phyloP scores from a whole-genome alignment of 169 alveolate species.

The Eimeria praecox region DNA sequence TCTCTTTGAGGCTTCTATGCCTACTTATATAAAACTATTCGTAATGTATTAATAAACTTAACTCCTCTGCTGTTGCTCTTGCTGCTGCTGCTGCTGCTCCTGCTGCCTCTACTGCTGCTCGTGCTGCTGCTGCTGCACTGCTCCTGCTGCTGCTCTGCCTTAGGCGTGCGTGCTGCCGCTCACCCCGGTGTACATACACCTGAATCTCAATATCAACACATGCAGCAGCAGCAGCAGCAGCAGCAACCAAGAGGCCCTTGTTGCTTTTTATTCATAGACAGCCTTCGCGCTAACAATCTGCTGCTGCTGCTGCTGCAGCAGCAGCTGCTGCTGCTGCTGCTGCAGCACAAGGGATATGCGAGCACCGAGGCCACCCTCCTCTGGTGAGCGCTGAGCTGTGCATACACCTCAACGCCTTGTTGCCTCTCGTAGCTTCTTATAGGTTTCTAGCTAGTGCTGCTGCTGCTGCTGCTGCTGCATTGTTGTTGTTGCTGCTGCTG shows the following conservation, averaged over 20 bases:
- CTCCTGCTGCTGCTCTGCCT: slow-evolving; percentile 26
- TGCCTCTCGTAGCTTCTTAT: not conserved
- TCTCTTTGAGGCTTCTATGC: not conserved
- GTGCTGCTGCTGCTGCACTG: slow-evolving; percentile 40
- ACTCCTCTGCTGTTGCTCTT: not conserved
- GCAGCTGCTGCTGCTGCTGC: slow-evolving; percentile 29
- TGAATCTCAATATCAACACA: not conserved
- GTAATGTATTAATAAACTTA: not conserved
- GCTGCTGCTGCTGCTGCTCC: not conserved
- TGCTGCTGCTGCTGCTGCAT: not conserved
- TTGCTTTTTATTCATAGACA: not conserved
- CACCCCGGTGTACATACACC: not conserved
- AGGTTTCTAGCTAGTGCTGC: not conserved
- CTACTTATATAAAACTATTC: no score
- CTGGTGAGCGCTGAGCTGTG: not conserved
- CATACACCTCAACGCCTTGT: not conserved
- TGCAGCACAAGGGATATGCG: slow-evolving; percentile 5
- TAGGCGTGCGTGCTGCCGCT: not conserved
- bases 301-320: not conserved
- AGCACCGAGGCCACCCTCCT: slow-evolving; percentile 6
- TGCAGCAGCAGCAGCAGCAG: not conserved
- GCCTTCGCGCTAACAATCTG: not conserved
- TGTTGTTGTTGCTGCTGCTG: not conserved
- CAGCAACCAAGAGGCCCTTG: no score
- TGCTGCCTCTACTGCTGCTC: not conserved